Evolutionary conservation across 2,329 filamentous ascomycete genomes (phyloP).

Genomic region (Rhytidhysteron rufulum): DNA sequence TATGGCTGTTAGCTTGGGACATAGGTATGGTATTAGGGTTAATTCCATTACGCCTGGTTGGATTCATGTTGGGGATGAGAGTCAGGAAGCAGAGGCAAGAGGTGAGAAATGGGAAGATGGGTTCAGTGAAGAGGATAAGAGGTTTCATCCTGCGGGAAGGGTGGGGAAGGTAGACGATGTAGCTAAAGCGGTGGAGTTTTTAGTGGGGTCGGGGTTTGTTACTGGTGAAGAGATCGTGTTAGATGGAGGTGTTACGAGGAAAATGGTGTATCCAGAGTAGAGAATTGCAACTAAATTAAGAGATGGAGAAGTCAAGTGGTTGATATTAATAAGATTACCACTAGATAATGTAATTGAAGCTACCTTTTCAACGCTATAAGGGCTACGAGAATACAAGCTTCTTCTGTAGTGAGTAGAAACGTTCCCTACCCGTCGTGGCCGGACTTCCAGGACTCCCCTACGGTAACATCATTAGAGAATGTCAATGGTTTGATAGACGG

Average conservation of each 20-base stretch:
- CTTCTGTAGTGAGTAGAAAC: no score
- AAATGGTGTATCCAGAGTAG: conserved; percentile 42
- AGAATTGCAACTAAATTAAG: no score
- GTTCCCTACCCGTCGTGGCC: no score
- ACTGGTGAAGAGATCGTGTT: conserved; percentile 46
- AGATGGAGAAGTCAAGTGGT: no score
- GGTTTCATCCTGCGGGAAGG: conserved; percentile 49
- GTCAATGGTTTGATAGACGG: no score
- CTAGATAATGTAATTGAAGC: no score
- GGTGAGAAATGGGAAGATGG: conserved; percentile 45
- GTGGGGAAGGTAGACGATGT: conserved; percentile 51
- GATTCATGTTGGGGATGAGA: conserved; percentile 49
- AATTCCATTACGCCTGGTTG: conserved; percentile 51
- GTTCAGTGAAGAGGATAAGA: conserved; percentile 41
- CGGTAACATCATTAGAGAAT: no score
- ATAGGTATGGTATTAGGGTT: conserved; percentile 42
- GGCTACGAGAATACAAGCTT: no score
- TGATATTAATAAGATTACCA: no score
- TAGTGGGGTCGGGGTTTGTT: conserved; percentile 38
- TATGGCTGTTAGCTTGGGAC: conserved; percentile 45
- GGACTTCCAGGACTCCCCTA: no score
- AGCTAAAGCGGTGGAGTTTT: conserved; percentile 38
- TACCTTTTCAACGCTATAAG: no score
- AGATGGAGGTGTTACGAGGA: conserved; percentile 45
- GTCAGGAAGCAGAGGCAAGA: conserved; percentile 38